Conservation (phyloP, 1,284 basidiomycete species). For the Boletus holoroseus region DNA sequence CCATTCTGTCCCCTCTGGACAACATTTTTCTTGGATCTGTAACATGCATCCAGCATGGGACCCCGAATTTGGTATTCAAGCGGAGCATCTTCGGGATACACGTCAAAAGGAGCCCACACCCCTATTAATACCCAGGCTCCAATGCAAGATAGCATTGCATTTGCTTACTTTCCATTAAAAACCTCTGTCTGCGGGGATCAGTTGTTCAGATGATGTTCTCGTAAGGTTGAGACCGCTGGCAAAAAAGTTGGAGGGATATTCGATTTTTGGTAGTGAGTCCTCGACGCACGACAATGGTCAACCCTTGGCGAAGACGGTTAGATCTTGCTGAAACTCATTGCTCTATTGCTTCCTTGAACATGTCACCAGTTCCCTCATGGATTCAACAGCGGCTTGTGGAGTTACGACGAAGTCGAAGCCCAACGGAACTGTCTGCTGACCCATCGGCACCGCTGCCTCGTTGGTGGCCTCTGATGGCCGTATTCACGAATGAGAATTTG, state of each 20-base stretch:
- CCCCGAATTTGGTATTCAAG: background rate
- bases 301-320: background rate
- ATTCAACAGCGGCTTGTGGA: background rate
- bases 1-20: background rate
- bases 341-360: background rate
- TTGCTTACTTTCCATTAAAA: background rate
- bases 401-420: slow-evolving; percentile 1
- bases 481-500: slow-evolving; percentile 3
- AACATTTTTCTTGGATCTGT: background rate
- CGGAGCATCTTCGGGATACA: background rate
- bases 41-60: background rate
- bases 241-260: background rate
- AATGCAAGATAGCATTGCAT: background rate
- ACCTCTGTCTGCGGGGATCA: background rate
- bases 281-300: background rate
- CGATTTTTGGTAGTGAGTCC: background rate
- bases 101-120: background rate
- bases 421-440: background rate
- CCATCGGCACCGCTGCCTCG: background rate
- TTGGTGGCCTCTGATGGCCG: slow-evolving; percentile 4
- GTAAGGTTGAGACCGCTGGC: background rate
- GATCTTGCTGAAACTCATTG: background rate
- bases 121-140: background rate
- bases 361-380: background rate
- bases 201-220: background rate